These are phyloP conservation scores for Akebia trifoliata DNA, from an alignment of 164 flowering plant species.

Conservation along the genomic window DNA sequence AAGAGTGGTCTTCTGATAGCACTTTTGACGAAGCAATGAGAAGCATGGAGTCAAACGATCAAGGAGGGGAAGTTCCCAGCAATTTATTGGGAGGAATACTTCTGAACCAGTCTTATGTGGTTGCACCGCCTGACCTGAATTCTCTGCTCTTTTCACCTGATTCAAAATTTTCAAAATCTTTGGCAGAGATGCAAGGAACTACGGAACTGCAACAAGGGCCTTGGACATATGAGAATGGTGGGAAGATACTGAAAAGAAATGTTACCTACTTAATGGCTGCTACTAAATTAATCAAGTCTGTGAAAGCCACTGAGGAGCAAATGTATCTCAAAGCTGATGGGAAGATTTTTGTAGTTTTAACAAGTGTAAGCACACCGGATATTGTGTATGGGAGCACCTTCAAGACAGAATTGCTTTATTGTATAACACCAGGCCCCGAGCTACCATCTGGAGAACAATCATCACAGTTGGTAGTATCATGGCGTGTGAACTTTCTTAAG, in stretches of 20 bases:
- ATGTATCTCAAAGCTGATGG: slow-evolving; percentile 82
- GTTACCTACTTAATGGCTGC: slow-evolving; percentile 65
- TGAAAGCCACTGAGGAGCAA: slow-evolving; percentile 85
- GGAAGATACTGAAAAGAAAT: slow-evolving; percentile 55
- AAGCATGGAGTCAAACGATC: slow-evolving; percentile 48
- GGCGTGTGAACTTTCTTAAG: slow-evolving; percentile 87
- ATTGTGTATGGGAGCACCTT: slow-evolving; percentile 75
- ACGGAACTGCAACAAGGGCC: slow-evolving; percentile 63
- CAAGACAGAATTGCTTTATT: slow-evolving; percentile 61
- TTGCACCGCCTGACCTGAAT: slow-evolving; percentile 65
- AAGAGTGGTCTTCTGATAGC: slow-evolving; percentile 38
- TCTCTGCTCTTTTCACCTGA: slow-evolving; percentile 63
- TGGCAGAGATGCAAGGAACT: slow-evolving; percentile 64
- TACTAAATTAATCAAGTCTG: slow-evolving; percentile 64
- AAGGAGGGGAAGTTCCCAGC: slow-evolving; percentile 53
- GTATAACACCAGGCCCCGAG: slow-evolving; percentile 83
- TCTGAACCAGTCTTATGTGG: slow-evolving; percentile 59
- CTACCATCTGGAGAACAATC: slow-evolving; percentile 67
- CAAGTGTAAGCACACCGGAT: slow-evolving; percentile 80
- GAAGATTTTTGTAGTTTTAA: slow-evolving; percentile 59
- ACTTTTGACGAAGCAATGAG: slow-evolving; percentile 64
- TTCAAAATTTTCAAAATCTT: slow-evolving; percentile 43
- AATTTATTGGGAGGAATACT: slow-evolving; percentile 78
- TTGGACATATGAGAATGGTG: slow-evolving; percentile 69
- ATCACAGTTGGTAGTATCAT: slow-evolving; percentile 69